These are phyloP conservation scores for Metschnikowia colocasiae DNA, from an alignment of 805 yeast species.

Conservation along the genomic window DNA sequence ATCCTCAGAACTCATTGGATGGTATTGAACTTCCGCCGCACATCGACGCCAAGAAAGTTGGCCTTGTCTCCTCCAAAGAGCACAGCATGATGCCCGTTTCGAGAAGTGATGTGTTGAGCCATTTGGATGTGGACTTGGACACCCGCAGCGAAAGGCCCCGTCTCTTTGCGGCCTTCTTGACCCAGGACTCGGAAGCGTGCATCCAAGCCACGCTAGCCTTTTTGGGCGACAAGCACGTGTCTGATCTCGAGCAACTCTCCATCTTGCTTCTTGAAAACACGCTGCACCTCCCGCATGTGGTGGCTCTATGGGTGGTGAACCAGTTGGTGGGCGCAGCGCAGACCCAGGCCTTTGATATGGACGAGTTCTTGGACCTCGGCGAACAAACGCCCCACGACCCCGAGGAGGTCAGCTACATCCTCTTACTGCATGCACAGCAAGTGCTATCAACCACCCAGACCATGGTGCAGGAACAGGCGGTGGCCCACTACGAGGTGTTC, in stretches of 20 bases:
- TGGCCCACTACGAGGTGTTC: neutral
- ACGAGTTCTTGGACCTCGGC: slow-evolving; percentile 18
- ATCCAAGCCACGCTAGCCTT: slow-evolving; percentile 14
- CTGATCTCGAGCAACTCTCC: neutral
- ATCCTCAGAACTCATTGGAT: slow-evolving; percentile 29
- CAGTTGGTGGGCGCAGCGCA: slow-evolving; percentile 10
- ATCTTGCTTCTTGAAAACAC: neutral
- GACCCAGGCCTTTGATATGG: slow-evolving; percentile 7
- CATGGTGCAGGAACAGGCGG: neutral
- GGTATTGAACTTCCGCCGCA: slow-evolving; percentile 36
- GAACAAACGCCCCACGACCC: neutral
- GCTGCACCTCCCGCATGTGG: neutral
- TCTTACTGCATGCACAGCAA: slow-evolving; percentile 38
- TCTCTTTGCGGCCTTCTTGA: slow-evolving; percentile 18
- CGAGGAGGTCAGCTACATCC: slow-evolving; percentile 29
- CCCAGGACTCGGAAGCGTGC: slow-evolving; percentile 21
- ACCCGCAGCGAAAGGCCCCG: neutral
- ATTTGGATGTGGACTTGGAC: slow-evolving; percentile 8
- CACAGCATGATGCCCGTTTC: neutral
- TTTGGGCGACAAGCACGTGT: slow-evolving; percentile 6
- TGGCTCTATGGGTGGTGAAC: slow-evolving; percentile 35
- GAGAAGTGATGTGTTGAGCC: neutral
- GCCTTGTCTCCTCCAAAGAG: slow-evolving; percentile 11
- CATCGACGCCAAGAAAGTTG: slow-evolving; percentile 31
- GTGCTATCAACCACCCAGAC: slow-evolving; percentile 31